These are phyloP conservation scores for Gossypium bickii DNA, from an alignment of 345 rosid species.

Conservation along the genomic window DNA sequence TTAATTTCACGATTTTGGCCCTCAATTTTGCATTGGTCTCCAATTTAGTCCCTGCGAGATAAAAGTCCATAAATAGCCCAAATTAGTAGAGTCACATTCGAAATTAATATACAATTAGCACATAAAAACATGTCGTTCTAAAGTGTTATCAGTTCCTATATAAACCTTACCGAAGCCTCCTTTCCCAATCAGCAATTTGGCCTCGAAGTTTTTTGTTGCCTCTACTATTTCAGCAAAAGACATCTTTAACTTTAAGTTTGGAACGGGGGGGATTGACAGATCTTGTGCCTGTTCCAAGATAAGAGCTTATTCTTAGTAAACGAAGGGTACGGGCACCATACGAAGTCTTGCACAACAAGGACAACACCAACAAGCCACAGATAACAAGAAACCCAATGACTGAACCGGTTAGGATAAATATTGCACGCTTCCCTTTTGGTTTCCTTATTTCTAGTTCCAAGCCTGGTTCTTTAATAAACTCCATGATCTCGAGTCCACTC, in stretches of 20 bases:
- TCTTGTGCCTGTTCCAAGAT: background rate
- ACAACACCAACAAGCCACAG: background rate
- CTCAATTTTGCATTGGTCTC: too few relatives aligned
- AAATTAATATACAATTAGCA: too few relatives aligned
- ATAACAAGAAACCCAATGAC: slow-evolving; percentile 13
- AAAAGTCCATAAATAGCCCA: too few relatives aligned
- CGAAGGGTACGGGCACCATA: background rate
- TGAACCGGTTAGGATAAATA: slow-evolving; percentile 24
- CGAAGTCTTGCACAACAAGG: slow-evolving; percentile 8
- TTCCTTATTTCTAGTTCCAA: background rate
- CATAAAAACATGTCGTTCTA: too few relatives aligned
- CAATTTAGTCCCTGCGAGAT: too few relatives aligned
- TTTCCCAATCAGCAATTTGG: slow-evolving; percentile 30
- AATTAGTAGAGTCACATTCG: too few relatives aligned
- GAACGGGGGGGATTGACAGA: slow-evolving; percentile 6
- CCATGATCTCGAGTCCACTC: slow-evolving; percentile 54
- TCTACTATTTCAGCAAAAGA: slow-evolving; percentile 33
- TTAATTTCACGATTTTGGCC: too few relatives aligned
- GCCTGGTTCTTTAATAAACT: slow-evolving; percentile 26
- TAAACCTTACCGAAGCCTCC: slow-evolving; percentile 49
- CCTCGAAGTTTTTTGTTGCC: slow-evolving; percentile 43
- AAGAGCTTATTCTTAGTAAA: background rate
- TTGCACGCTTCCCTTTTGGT: background rate
- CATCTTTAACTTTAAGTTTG: slow-evolving; percentile 32
- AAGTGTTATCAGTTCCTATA: too few relatives aligned